A percentile compares a stretch with the other conserved stretches of the same genome.
These are phyloP conservation scores for Pecoramyces ruminantium DNA, from an alignment of 192 early-diverging fungal genomes.

Conservation along the genomic window DNA sequence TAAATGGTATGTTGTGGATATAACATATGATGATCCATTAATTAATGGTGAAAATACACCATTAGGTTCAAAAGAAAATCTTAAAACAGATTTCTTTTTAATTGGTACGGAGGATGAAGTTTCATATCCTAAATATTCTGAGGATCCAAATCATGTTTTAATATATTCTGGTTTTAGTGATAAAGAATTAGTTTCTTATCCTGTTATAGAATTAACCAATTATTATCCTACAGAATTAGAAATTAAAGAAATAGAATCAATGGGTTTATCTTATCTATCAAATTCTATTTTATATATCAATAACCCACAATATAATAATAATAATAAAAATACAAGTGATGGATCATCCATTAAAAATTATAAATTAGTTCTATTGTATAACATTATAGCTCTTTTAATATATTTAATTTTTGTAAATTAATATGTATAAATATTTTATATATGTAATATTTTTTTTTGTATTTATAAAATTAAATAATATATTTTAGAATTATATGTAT, in stretches of 20 bases:
- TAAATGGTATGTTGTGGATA: neutral
- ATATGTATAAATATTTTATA: too few species aligned
- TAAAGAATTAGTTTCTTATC: neutral
- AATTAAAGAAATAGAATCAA: neutral
- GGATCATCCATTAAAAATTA: too few species aligned
- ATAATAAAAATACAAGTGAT: too few species aligned
- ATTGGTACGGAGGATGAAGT: neutral
- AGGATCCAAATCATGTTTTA: neutral
- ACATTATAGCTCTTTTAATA: too few species aligned
- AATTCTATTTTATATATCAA: too few species aligned
- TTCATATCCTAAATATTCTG: neutral
- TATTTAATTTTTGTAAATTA: too few species aligned
- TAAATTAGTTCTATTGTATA: too few species aligned
- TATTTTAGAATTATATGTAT: too few species aligned
- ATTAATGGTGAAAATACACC: neutral
- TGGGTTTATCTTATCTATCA: neutral
- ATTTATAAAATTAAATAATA: too few species aligned
- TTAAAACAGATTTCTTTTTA: neutral
- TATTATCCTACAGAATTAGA: neutral
- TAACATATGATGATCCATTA: neutral
- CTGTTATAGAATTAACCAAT: neutral
- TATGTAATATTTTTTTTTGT: too few species aligned
- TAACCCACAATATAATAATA: too few species aligned
- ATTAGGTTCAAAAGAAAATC: neutral
- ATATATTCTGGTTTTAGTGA: neutral